Conservation (phyloP, 371 early-diverging fungal species). For the Mortierella sp. region DNA sequence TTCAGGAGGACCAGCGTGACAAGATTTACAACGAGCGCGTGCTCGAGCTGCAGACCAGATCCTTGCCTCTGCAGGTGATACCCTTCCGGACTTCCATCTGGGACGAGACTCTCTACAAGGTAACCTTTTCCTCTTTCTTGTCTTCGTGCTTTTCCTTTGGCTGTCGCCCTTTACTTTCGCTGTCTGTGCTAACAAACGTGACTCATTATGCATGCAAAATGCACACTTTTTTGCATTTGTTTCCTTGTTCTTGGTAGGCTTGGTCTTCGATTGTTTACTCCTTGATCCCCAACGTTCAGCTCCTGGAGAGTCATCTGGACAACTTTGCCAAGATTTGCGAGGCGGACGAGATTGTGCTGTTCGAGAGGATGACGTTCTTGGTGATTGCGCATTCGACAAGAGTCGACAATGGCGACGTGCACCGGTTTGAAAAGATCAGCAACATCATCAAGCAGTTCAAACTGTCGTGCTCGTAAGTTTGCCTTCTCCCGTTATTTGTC, state of each 20-base stretch:
- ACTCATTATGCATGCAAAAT: conserved; percentile 5
- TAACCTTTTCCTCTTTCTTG: conserved; percentile 24
- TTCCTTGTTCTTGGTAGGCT: conserved; percentile 66
- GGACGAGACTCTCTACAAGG: conserved; percentile 95
- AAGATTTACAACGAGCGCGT: conserved; percentile 81
- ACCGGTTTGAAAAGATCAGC: conserved; percentile 93
- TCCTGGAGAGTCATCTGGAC: conserved; percentile 83
- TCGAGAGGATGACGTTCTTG: conserved; percentile 94
- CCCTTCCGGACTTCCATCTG: conserved; percentile 94
- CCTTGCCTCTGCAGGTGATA: conserved; percentile 79
- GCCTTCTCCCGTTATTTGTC: background rate
- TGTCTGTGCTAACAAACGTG: background rate
- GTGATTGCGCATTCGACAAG: conserved; percentile 88
- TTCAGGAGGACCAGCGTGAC: conserved; percentile 82
- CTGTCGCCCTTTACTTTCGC: too few species aligned
- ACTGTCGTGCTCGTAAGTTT: conserved; percentile 80
- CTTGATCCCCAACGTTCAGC: conserved; percentile 92
- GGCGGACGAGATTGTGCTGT: conserved; percentile 94
- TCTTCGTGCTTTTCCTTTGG: too few species aligned
- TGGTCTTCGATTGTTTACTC: conserved; percentile 97
- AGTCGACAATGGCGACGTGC: conserved; percentile 70
- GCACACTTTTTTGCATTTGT: background rate
- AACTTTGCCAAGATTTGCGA: conserved; percentile 88
- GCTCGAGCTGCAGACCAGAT: conserved; percentile 77
- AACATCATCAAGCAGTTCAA: conserved; percentile 96